Evolutionary conservation across 257 asterid genomes (phyloP).

Genomic region (Lithospermum erythrorhizon): DNA sequence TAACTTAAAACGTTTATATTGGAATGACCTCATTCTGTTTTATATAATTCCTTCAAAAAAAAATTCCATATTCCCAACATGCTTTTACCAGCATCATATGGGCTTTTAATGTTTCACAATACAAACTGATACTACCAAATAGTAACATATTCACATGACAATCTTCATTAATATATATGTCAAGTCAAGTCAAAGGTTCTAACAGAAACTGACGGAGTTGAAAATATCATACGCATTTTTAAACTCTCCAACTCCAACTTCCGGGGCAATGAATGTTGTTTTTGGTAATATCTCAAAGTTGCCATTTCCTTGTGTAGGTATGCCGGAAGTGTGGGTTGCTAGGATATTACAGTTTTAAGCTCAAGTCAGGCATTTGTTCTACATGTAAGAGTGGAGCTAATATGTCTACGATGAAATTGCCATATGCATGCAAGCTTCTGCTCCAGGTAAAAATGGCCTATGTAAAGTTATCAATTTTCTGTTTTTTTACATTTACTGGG

Average conservation of each 20-base stretch:
- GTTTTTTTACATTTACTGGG: not conserved
- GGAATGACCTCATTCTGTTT: too few species aligned
- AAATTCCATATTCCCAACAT: too few species aligned
- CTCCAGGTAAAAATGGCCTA: conserved; percentile 49
- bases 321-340: conserved; percentile 83
- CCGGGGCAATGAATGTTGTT: not conserved
- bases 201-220: not conserved
- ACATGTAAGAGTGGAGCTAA: conserved; percentile 83
- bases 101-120: too few species aligned
- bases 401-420: conserved; percentile 84
- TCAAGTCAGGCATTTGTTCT: conserved; percentile 63
- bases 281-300: conserved; percentile 4
- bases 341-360: conserved; percentile 75
- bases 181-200: not conserved
- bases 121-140: too few species aligned
- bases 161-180: too few species aligned
- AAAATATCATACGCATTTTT: not conserved
- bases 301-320: conserved; percentile 31
- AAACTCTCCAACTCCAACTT: not conserved
- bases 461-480: not conserved
- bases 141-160: too few species aligned
- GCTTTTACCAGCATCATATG: too few species aligned
- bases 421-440: conserved; percentile 98
- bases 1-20: too few species aligned
- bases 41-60: too few species aligned